phyloP scores from a whole-genome alignment of 257 asterid genomes.

The Marsdenia floribunda region DNA sequence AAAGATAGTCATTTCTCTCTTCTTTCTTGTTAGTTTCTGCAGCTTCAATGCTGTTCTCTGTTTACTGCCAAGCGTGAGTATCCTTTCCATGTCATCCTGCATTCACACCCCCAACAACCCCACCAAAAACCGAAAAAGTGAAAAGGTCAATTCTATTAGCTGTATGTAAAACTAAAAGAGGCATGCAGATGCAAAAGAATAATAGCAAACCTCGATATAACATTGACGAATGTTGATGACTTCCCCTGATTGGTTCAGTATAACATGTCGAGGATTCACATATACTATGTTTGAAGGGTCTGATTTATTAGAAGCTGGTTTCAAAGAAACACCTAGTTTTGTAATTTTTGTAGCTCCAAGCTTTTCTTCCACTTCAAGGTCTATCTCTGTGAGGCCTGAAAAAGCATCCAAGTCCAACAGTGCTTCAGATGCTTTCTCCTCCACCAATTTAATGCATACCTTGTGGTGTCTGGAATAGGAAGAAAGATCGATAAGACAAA shows the following conservation, averaged over 20 bases:
- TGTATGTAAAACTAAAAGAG: slow-evolving; percentile 15
- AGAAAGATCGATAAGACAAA: slow-evolving; percentile 17
- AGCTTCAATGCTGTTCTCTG: slow-evolving; percentile 66
- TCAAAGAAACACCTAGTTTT: slow-evolving; percentile 76
- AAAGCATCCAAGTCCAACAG: slow-evolving; percentile 79
- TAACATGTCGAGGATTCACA: slow-evolving; percentile 66
- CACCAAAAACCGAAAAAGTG: slow-evolving; percentile 11
- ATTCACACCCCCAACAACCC: background rate
- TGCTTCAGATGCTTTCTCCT: slow-evolving; percentile 63
- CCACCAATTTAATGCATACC: slow-evolving; percentile 53
- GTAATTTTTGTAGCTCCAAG: slow-evolving; percentile 47
- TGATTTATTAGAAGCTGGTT: slow-evolving; percentile 43
- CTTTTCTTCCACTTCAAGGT: slow-evolving; percentile 59
- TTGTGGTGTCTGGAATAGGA: slow-evolving; percentile 52
- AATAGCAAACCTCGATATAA: slow-evolving; percentile 65
- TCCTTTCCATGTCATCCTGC: slow-evolving; percentile 59
- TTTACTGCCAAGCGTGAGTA: slow-evolving; percentile 53
- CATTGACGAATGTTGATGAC: slow-evolving; percentile 65
- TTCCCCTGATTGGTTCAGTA: slow-evolving; percentile 76
- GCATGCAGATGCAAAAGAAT: slow-evolving; percentile 11
- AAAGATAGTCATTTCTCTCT: slow-evolving; percentile 44
- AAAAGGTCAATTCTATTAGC: slow-evolving; percentile 18
- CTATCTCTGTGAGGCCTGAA: slow-evolving; percentile 86
- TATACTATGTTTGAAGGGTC: slow-evolving; percentile 55
- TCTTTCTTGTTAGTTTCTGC: slow-evolving; percentile 38